A percentile compares a stretch with the other conserved stretches of the same genome.
Conservation (phyloP, 768 basidiomycete species). For the Mycena olivaceomarginata region DNA sequence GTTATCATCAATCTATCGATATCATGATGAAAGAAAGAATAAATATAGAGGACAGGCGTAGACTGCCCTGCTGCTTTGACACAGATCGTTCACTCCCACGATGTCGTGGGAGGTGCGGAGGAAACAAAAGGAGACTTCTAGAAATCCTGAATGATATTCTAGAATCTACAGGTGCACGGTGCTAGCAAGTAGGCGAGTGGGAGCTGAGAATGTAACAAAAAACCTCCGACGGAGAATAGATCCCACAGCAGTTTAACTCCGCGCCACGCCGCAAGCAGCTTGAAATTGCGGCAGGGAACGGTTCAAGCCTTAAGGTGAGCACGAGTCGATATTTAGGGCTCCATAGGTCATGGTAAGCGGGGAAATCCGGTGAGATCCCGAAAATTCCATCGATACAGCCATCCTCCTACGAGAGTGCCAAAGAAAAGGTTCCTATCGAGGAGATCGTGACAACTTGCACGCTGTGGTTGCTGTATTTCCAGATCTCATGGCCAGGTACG, state of each 20-base stretch:
- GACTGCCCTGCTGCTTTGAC: conserved; percentile 15
- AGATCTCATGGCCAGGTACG: conserved; percentile 12
- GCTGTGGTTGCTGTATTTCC: not conserved
- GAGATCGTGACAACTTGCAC: conserved; percentile 12
- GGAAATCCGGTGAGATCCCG: not conserved
- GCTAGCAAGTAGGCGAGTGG: conserved; percentile 3
- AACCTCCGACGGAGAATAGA: not conserved
- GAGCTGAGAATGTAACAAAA: not conserved
- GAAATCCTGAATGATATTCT: not conserved
- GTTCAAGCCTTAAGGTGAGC: not conserved
- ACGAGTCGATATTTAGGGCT: not conserved
- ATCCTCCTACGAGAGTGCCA: not conserved
- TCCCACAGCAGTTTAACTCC: conserved; percentile 4
- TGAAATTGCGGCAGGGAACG: not conserved
- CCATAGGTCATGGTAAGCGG: not conserved
- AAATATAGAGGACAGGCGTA: conserved; percentile 8
- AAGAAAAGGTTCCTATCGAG: conserved; percentile 6
- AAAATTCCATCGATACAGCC: not conserved
- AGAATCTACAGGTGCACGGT: not conserved
- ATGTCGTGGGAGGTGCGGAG: conserved; percentile 9
- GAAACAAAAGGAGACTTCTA: not conserved
- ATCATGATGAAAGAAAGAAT: not conserved
- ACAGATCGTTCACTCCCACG: not conserved
- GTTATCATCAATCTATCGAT: too few relatives aligned
- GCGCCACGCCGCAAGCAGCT: conserved; percentile 8